A percentile compares a stretch with the other conserved stretches of the same genome.
These are phyloP conservation scores for Saturnispora gosingensis DNA, from an alignment of 805 yeast species.

Conservation along the genomic window DNA sequence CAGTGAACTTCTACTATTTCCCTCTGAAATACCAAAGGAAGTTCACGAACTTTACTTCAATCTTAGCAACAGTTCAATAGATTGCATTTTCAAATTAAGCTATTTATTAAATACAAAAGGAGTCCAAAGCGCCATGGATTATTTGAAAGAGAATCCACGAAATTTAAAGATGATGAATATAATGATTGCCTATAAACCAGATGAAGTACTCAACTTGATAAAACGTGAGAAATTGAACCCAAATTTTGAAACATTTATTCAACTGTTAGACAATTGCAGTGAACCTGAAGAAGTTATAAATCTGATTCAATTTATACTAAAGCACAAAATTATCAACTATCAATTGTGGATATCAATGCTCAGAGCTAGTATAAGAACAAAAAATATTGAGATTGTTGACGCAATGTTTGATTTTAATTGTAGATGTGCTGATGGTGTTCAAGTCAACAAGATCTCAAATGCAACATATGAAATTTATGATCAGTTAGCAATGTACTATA, in stretches of 20 bases:
- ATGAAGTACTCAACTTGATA: neutral
- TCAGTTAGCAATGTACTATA: neutral
- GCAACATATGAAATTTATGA: conserved; percentile 3
- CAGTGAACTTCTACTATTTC: neutral
- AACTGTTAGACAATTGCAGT: neutral
- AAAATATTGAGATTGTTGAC: neutral
- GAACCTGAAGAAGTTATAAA: neutral
- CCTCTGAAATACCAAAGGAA: neutral
- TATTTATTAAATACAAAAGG: neutral
- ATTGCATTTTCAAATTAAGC: neutral
- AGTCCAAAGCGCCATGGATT: neutral
- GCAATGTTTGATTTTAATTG: conserved; percentile 3
- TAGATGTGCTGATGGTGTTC: neutral
- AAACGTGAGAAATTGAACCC: neutral
- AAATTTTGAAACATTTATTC: conserved; percentile 1
- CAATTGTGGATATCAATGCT: conserved; percentile 3
- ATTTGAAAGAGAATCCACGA: neutral
- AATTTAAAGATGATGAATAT: conserved; percentile 5
- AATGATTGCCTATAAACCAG: neutral
- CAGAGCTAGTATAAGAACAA: neutral
- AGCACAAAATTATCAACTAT: neutral
- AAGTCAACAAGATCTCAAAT: neutral
- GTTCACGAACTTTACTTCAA: neutral
- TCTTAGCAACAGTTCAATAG: neutral
- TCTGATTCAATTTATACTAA: neutral